Base-by-base conservation (phyloP, 1,139 yeast species). In the Yamadazyma atmosphaerica region DNA sequence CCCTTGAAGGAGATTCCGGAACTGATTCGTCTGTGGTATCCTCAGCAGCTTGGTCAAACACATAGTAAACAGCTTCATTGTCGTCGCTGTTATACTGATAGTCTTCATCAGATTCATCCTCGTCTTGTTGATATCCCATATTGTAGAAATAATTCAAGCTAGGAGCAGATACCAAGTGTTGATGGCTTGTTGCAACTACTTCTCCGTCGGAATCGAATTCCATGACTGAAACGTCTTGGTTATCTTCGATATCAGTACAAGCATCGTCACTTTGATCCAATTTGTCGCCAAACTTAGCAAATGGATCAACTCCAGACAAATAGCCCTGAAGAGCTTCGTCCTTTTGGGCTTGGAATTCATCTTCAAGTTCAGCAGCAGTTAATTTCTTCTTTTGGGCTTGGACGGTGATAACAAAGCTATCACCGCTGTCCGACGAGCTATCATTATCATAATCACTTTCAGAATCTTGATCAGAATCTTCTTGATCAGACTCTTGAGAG, bases 1-100 rank as follows among this genome's bases (percentile, higher is more conserved):
- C 35, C n/a, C 36, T 10, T 16, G 44, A 39, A 5, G 49, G 24
- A n/a, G n/a, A n/a, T n/a, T n/a, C n/a, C n/a, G n/a, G n/a, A n/a
- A n/a, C n/a, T n/a, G n/a, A n/a, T 24, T 34, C 24, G 16, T 27
- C 22, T 4, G 41, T 27, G 10, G 19, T 25, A 17, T 22, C 28
- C 3, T 32, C 31, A 17, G 15, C 21, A 6, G 36, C 40, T 16
- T 33, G 33, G 9, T 35, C 45, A 22, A 13, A 33, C 15, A 33
- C 42, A n/a, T 24, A 34, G 6, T 24, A 38, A 13, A 35, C 30
- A 6, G 30, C 43, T 10, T 23, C 33, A 11, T 31, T 14, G 2
- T 31, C 32, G 6, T 31, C 21, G 23, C 12, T 33, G 8, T 40
- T 44, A 24, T 41, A 33, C 15, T 32, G 45, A 21, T 37, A 40